Conservation (phyloP, 495 filamentous ascomycete species). For the Xylaria venustula region DNA sequence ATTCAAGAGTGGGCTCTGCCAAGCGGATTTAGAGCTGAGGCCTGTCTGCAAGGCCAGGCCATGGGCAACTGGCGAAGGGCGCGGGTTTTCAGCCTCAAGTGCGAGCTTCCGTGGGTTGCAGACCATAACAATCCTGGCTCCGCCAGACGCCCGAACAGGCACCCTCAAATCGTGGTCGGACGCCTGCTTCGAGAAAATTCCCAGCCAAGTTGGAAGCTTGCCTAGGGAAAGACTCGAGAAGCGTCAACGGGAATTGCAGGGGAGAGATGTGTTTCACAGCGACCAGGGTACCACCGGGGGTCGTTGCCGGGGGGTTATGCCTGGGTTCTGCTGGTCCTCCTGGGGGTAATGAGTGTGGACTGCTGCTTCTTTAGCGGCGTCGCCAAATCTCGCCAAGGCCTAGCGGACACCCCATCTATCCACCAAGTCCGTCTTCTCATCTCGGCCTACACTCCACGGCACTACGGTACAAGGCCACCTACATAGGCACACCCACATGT, state of each 20-base stretch:
- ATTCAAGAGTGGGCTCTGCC: slow-evolving; percentile 18
- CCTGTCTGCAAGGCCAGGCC: neutral
- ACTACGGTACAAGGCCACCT: too few species aligned
- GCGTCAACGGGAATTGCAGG: slow-evolving; percentile 31
- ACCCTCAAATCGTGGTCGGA: slow-evolving; percentile 15
- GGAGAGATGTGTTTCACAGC: slow-evolving; percentile 34
- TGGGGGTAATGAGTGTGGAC: too few species aligned
- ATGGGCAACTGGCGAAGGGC: neutral
- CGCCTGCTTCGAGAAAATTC: slow-evolving; percentile 23
- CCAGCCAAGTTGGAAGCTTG: slow-evolving; percentile 24
- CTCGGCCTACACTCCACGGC: neutral
- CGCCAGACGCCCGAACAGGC: slow-evolving; percentile 14
- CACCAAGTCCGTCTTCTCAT: too few species aligned
- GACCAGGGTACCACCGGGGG: slow-evolving; percentile 16
- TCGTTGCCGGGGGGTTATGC: neutral
- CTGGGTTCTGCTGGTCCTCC: neutral
- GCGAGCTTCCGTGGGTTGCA: slow-evolving; percentile 19
- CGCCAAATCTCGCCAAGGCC: neutral
- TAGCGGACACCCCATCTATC: neutral
- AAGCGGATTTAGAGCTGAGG: slow-evolving; percentile 22
- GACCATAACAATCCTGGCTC: slow-evolving; percentile 5
- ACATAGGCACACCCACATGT: too few species aligned
- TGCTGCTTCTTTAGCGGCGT: neutral
- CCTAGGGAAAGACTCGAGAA: slow-evolving; percentile 25
- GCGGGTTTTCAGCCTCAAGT: slow-evolving; percentile 16